phyloP scores from a whole-genome alignment of 2,329 filamentous ascomycete species.

The Didymella sp. region DNA sequence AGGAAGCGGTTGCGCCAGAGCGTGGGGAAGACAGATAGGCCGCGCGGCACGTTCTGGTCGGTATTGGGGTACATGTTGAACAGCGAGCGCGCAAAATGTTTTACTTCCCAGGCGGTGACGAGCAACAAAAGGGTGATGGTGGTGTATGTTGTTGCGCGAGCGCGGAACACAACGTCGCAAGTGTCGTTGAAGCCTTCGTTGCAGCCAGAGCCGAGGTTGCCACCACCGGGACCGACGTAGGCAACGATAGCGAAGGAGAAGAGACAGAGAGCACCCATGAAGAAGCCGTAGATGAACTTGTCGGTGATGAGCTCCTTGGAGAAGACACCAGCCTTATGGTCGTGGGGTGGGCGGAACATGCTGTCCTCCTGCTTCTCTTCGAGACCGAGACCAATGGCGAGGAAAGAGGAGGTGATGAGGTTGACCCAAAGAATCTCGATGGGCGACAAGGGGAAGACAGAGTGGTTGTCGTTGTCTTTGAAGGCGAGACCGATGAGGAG shows the following conservation, averaged over 20 bases:
- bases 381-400: constrained; percentile 56
- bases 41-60: constrained; percentile 27
- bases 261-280: constrained; percentile 55
- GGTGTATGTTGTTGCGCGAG: constrained; percentile 55
- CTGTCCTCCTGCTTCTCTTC: constrained; percentile 56
- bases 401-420: constrained; percentile 57
- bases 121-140: constrained; percentile 55
- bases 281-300: constrained; percentile 58
- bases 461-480: constrained; percentile 53
- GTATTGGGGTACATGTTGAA: constrained; percentile 55
- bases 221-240: constrained; percentile 52
- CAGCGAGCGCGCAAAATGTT: constrained; percentile 53
- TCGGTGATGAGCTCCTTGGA: constrained; percentile 56
- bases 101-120: constrained; percentile 58
- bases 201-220: constrained; percentile 53
- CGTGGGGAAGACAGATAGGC: constrained; percentile 49
- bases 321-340: constrained; percentile 54
- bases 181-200: constrained; percentile 54
- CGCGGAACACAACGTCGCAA: constrained; percentile 54
- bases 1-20: constrained; percentile 55
- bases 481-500: constrained; percentile 57
- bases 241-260: constrained; percentile 55
- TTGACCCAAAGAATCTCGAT: constrained; percentile 59
- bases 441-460: constrained; percentile 55
- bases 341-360: constrained; percentile 56